These are phyloP conservation scores for Sonneratia caseolaris DNA, from an alignment of 345 rosid genomes.

Conservation along the genomic window DNA sequence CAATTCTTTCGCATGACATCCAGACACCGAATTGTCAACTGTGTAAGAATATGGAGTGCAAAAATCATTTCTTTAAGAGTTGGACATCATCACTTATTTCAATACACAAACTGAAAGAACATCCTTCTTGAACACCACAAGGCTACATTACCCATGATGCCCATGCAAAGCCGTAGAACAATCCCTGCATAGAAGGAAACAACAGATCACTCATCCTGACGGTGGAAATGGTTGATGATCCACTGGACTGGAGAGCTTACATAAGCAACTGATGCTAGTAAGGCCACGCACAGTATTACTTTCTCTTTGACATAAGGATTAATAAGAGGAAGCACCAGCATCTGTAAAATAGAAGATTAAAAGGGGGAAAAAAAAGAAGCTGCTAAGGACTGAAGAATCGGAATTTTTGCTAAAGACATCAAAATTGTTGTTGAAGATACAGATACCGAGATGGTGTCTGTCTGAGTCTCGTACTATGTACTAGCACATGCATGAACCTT, in stretches of 20 bases:
- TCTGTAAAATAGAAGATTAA: slow-evolving; percentile 14
- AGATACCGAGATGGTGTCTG: too few relatives aligned
- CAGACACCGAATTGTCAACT: not conserved
- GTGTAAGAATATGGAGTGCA: not conserved
- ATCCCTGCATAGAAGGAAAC: slow-evolving; percentile 25
- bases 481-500: too few relatives aligned
- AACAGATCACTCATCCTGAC: not conserved
- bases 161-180: slow-evolving; percentile 48
- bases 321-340: slow-evolving; percentile 38
- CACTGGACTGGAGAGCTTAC: slow-evolving; percentile 20
- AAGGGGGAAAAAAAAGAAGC: not conserved
- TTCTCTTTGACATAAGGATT: slow-evolving; percentile 43
- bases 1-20: not conserved
- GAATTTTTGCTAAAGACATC: not conserved
- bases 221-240: not conserved
- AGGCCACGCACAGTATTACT: slow-evolving; percentile 28
- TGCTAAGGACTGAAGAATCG: not conserved
- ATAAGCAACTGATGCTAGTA: slow-evolving; percentile 44
- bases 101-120: too few relatives aligned
- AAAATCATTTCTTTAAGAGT: not conserved
- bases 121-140: not conserved
- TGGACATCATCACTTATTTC: too few relatives aligned
- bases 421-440: not conserved
- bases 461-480: not conserved
- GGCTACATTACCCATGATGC: slow-evolving; percentile 40